Conservation (phyloP, 768 basidiomycete genomes). For the Calocera cornea region DNA sequence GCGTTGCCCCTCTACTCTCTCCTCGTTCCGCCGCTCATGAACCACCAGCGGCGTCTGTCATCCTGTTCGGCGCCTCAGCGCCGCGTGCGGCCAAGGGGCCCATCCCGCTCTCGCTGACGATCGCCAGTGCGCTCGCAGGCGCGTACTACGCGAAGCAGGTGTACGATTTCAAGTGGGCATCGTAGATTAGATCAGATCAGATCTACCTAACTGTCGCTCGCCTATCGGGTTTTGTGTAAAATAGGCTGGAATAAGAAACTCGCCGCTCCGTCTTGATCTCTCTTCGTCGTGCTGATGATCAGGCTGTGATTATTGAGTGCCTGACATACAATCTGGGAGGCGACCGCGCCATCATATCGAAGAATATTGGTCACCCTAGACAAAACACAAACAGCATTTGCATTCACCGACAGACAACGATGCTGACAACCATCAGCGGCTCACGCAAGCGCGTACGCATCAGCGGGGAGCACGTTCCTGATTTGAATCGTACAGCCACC, state of each 20-base stretch:
- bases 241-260: conserved; percentile 2
- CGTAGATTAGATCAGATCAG: background rate
- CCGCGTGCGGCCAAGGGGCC: conserved; percentile 64
- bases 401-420: too few species aligned
- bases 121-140: conserved; percentile 46
- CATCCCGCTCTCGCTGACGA: conserved; percentile 48
- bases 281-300: background rate
- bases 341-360: too few species aligned
- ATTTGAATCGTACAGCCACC: background rate
- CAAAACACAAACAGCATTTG: too few species aligned
- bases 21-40: background rate
- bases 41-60: conserved; percentile 52
- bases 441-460: too few species aligned
- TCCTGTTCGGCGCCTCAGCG: conserved; percentile 59
- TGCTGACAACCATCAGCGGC: too few species aligned
- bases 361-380: too few species aligned
- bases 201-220: background rate
- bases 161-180: conserved; percentile 9
- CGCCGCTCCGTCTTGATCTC: background rate
- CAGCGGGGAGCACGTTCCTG: background rate
- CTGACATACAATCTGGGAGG: too few species aligned
- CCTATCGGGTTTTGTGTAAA: background rate
- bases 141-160: conserved; percentile 39
- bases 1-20: background rate
- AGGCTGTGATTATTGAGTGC: too few species aligned